phyloP scores from a whole-genome alignment of 192 early-diverging fungal species.

The Gryganskiella cystojenkinii region DNA sequence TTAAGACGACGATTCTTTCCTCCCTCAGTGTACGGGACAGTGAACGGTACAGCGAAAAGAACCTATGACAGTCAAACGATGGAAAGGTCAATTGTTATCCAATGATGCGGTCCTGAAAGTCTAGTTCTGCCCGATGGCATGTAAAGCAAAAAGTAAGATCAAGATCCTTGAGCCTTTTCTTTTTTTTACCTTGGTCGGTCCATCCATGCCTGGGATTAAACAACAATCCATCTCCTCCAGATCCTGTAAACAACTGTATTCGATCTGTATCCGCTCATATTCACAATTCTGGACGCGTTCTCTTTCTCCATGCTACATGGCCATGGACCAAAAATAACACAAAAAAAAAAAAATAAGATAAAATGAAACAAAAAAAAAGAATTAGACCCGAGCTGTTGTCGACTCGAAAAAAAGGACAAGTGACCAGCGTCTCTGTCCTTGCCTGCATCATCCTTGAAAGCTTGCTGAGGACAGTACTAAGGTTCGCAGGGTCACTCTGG shows the following conservation, averaged over 20 bases:
- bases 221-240: conserved; percentile 48
- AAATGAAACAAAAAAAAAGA: neutral
- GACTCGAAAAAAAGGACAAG: no score
- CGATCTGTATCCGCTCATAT: conserved; percentile 47
- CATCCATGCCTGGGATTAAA: conserved; percentile 28
- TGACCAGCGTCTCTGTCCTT: neutral
- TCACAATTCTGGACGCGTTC: conserved; percentile 35
- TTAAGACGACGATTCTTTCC: conserved; percentile 14
- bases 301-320: conserved; percentile 25
- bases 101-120: no score
- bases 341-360: neutral
- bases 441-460: conserved; percentile 43
- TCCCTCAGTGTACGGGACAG: conserved; percentile 5
- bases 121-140: neutral
- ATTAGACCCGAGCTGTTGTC: no score
- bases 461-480: conserved; percentile 31
- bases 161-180: neutral
- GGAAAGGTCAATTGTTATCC: neutral
- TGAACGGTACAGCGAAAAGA: conserved; percentile 43
- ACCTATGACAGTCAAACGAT: conserved; percentile 5
- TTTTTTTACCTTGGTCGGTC: conserved; percentile 34
- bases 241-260: conserved; percentile 36
- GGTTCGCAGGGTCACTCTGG: conserved; percentile 25
- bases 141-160: neutral
- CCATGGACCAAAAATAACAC: neutral